A percentile compares a stretch with the other conserved stretches of the same genome.
Evolutionary conservation across 306 rosid genomes (phyloP).

Genomic region (Fragaria iinumae): DNA sequence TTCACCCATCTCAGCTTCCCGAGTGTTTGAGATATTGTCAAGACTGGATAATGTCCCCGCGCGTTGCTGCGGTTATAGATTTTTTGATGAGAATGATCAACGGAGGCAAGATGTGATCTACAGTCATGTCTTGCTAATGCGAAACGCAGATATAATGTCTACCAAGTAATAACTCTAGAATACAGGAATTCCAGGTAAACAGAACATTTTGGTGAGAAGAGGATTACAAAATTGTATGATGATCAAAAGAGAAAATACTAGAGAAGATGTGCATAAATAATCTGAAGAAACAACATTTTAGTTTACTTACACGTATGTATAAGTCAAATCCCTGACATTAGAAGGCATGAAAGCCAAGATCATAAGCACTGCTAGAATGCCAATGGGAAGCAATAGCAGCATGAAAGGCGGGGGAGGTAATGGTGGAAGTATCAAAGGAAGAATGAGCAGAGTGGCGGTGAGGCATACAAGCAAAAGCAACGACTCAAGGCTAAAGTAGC

Average conservation of each 20-base stretch:
- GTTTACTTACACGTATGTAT: constrained; percentile 34
- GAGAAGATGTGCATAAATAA: background rate
- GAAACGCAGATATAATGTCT: background rate
- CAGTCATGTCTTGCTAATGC: background rate
- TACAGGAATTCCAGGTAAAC: background rate
- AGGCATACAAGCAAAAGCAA: constrained; percentile 45
- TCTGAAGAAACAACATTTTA: background rate
- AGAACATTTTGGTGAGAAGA: constrained; percentile 4
- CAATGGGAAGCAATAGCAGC: constrained; percentile 50
- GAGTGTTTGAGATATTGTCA: background rate
- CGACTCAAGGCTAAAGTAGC: constrained; percentile 47
- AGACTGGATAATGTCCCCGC: no score
- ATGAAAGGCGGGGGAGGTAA: constrained; percentile 56
- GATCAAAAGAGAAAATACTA: background rate
- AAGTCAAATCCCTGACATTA: constrained; percentile 38
- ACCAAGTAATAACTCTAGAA: background rate
- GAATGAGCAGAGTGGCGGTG: constrained; percentile 46
- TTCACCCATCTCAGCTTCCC: background rate
- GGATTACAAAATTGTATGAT: constrained; percentile 23
- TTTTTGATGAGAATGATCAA: no score
- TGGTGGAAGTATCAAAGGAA: constrained; percentile 59
- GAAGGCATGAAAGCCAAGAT: constrained; percentile 60
- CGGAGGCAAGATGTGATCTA: background rate
- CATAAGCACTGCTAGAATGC: constrained; percentile 46
- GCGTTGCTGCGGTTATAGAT: no score